Percentiles rank a stretch among this genome's conserved stretches.
Conservation (phyloP, 2,329 filamentous ascomycete species). For the Penicillium sclerotiorum region DNA sequence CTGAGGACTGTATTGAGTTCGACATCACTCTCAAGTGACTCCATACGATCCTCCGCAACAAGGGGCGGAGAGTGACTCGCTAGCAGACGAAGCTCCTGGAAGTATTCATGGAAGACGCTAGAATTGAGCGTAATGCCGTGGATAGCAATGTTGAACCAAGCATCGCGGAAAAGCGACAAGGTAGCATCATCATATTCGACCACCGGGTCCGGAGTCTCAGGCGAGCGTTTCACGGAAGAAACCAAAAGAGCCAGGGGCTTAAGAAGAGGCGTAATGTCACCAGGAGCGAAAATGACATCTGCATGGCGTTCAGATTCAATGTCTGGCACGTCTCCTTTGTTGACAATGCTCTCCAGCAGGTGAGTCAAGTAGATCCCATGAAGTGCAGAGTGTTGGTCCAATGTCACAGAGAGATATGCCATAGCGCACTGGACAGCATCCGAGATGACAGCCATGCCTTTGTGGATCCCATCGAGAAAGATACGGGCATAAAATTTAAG, state of each 20-base stretch:
- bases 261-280: slow-evolving; percentile 84
- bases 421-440: slow-evolving; percentile 80
- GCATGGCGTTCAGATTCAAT: slow-evolving; percentile 71
- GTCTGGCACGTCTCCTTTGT: slow-evolving; percentile 83
- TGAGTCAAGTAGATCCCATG: slow-evolving; percentile 84
- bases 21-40: slow-evolving; percentile 92
- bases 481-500: slow-evolving; percentile 81
- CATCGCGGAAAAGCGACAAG: slow-evolving; percentile 76
- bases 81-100: slow-evolving; percentile 77
- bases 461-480: slow-evolving; percentile 70
- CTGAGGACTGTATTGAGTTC: slow-evolving; percentile 93
- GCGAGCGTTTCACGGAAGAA: slow-evolving; percentile 48
- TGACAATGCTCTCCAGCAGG: slow-evolving; percentile 82
- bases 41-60: slow-evolving; percentile 83
- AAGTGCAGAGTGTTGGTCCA: slow-evolving; percentile 67
- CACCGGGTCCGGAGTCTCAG: slow-evolving; percentile 31
- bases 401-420: slow-evolving; percentile 73
- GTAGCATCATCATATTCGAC: slow-evolving; percentile 64
- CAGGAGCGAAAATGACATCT: slow-evolving; percentile 79
- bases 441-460: slow-evolving; percentile 67
- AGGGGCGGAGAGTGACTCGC: slow-evolving; percentile 85
- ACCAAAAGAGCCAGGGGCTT: slow-evolving; percentile 86
- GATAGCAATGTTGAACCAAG: slow-evolving; percentile 97
- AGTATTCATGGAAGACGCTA: slow-evolving; percentile 70
- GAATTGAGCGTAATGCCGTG: slow-evolving; percentile 84